Base-by-base conservation (phyloP, 2,329 filamentous ascomycete genomes). In the Colletotrichum lupini region DNA sequence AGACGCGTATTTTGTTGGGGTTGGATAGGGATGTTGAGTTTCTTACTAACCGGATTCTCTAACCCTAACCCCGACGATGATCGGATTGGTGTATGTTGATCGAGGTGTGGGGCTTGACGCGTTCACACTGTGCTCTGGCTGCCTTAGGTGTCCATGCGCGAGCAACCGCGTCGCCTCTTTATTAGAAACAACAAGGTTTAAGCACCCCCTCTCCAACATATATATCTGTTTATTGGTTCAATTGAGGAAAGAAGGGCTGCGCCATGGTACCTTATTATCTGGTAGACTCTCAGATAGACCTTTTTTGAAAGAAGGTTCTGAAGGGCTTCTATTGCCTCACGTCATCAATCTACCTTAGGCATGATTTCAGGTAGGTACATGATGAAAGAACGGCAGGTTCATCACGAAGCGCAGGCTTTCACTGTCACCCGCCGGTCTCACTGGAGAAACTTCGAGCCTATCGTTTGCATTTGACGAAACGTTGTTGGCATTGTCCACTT, bases 21-120 rank as follows among this genome's bases (percentile, higher is more conserved):
- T 19, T 19, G 12, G 35, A 57, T 28, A 53, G 24, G 12, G 22
- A 58, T 6, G 3, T 24, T 28, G n/a, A 42, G 37, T 42, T 42
- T 42, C 14, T 7, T 42, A 19, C 37, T 42, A 42, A 42, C 37
- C 37, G 37, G 37, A 49, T 49, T 26, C 49, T 11, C 24, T 59
- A 62, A 68, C 68, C 69, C 68, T 70, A 72, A 72, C 69, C 69
- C 69, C 68, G 37, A 58, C 19, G 57, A 37, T 26, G 19, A 53
- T 32, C 19, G 9, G 32, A 30, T 8, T 8, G 16, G 16, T 16
- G 16, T 42, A 42, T 19, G 37, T 42, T 42, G 16, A 42, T 42
- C 37, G 37, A 42, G 32, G 11, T 11, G 16, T 42, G 37, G 37
- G 14, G 37, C 37, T 14, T 19, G 3, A 42, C 37, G 16, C 5